These are phyloP conservation scores for Lyophyllum shimeji DNA, from an alignment of 768 basidiomycete species.

Conservation along the genomic window DNA sequence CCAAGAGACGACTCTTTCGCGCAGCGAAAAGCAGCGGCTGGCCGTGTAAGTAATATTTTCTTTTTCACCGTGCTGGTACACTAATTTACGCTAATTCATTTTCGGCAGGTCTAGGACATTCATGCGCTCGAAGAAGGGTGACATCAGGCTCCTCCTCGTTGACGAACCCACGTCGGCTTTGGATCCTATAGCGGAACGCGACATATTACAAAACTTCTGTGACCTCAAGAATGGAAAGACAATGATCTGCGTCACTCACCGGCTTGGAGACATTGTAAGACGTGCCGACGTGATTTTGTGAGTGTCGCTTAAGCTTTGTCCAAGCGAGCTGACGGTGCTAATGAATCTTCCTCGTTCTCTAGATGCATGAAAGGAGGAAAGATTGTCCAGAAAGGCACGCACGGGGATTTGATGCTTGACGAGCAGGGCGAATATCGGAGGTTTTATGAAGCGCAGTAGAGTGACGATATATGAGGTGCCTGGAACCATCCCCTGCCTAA, in stretches of 20 bases:
- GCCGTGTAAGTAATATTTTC: slow-evolving; percentile 36
- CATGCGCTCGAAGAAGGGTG: slow-evolving; percentile 38
- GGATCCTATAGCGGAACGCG: slow-evolving; percentile 53
- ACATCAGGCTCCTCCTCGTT: slow-evolving; percentile 47
- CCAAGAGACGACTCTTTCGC: slow-evolving; percentile 34
- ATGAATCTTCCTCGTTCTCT: background rate
- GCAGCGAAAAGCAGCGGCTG: slow-evolving; percentile 49
- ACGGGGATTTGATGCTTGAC: background rate
- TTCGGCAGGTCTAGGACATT: slow-evolving; percentile 48
- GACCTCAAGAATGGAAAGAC: slow-evolving; percentile 45
- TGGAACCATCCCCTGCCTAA: no score
- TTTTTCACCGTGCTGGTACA: background rate
- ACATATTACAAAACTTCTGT: slow-evolving; percentile 41
- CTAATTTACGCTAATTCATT: no score
- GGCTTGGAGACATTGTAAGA: slow-evolving; percentile 48
- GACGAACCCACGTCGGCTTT: slow-evolving; percentile 62
- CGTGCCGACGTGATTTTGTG: background rate
- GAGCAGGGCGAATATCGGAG: background rate
- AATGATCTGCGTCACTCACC: slow-evolving; percentile 56
- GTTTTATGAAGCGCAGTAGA: background rate
- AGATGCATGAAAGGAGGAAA: slow-evolving; percentile 12
- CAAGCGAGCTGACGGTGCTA: background rate
- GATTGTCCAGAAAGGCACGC: background rate
- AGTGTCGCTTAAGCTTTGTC: background rate
- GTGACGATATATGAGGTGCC: background rate